Conservation (phyloP, 2,329 filamentous ascomycete genomes). For the Penicillium paneum region DNA sequence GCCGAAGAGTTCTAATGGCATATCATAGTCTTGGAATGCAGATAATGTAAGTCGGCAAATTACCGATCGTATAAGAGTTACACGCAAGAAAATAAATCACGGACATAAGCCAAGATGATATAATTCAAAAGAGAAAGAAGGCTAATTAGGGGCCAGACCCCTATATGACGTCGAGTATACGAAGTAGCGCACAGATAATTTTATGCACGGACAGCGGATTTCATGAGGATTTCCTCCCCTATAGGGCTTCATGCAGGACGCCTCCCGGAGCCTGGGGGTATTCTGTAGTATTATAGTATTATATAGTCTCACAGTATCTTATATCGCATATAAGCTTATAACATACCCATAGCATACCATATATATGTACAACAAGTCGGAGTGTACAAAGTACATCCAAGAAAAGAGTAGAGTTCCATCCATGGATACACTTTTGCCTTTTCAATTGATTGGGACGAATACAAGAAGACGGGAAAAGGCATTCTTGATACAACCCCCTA, state of each 20-base stretch:
- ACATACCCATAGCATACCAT: no score
- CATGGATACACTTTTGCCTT: neutral
- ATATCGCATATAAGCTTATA: neutral
- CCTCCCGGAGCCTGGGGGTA: neutral
- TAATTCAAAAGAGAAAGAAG: neutral
- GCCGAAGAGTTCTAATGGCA: neutral
- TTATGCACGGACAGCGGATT: neutral
- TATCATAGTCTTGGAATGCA: neutral
- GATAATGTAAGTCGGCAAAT: neutral
- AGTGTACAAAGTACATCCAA: neutral
- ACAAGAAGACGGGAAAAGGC: neutral
- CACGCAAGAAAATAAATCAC: neutral
- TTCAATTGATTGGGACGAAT: neutral
- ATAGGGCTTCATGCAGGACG: conserved; percentile 15
- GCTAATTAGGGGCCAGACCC: conserved; percentile 18
- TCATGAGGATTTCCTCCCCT: neutral
- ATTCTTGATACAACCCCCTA: neutral
- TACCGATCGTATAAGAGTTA: neutral
- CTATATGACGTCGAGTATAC: conserved; percentile 14
- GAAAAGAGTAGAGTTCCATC: neutral
- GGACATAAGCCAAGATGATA: neutral
- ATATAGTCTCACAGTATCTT: neutral
- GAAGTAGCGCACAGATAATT: conserved; percentile 9
- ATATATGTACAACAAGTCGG: neutral
- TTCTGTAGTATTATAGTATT: neutral